phyloP scores from a whole-genome alignment of 2,329 filamentous ascomycete species.

The Arthroderma sp. region DNA sequence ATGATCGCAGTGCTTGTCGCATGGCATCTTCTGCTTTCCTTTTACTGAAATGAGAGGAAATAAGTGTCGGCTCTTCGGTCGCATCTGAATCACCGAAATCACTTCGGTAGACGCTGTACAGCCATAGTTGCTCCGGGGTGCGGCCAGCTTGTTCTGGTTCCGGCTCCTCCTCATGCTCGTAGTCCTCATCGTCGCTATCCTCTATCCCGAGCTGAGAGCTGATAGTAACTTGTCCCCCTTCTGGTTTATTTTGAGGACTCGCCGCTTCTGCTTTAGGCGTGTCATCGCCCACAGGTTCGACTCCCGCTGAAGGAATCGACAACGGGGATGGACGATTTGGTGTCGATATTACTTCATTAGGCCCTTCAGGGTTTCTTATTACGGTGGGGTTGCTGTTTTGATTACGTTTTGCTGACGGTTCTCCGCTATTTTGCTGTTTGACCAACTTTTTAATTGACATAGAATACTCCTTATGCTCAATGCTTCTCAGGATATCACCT shows the following conservation, averaged over 20 bases:
- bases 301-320: not conserved
- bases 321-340: not conserved
- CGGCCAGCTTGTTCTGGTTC: not conserved
- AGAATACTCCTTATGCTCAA: constrained; percentile 1
- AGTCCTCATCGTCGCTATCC: not conserved
- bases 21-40: constrained; percentile 5
- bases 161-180: not conserved
- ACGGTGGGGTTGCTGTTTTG: not conserved
- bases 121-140: constrained; percentile 3
- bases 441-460: not conserved
- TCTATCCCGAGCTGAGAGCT: too few relatives aligned
- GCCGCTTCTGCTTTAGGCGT: not conserved
- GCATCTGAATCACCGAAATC: not conserved
- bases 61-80: not conserved
- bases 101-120: constrained; percentile 6
- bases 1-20: constrained; percentile 1
- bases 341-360: not conserved
- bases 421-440: not conserved
- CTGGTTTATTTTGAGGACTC: not conserved
- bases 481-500: constrained; percentile 2
- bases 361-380: not conserved
- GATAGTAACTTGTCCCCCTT: not conserved
- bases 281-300: not conserved
- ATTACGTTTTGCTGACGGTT: not conserved
- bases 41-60: constrained; percentile 4